Conservation (phyloP, 2,329 filamentous ascomycete species). For the Chrysosporium keratinophilum region DNA sequence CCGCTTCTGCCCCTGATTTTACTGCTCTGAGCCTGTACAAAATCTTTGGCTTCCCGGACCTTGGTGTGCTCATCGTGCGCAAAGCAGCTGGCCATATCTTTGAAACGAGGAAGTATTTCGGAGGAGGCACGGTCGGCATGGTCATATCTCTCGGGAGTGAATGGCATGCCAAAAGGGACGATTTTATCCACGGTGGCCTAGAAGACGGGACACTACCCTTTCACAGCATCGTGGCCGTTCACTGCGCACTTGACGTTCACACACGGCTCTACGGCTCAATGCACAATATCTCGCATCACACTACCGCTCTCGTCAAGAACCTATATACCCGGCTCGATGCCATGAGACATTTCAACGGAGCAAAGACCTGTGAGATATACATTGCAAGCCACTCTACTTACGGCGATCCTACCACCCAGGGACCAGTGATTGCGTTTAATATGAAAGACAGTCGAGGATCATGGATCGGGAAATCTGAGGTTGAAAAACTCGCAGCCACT, state of each 20-base stretch:
- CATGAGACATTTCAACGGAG: constrained; percentile 60
- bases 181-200: constrained; percentile 64
- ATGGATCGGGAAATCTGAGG: constrained; percentile 72
- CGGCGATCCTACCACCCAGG: constrained; percentile 42
- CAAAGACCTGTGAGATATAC: constrained; percentile 58
- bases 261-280: constrained; percentile 60
- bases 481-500: constrained; percentile 74
- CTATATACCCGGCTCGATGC: constrained; percentile 49
- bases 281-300: constrained; percentile 59
- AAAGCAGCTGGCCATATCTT: constrained; percentile 58
- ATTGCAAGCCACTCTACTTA: constrained; percentile 34
- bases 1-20: constrained; percentile 63
- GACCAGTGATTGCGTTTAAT: constrained; percentile 78
- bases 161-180: constrained; percentile 70
- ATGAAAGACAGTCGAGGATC: constrained; percentile 55
- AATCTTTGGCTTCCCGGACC: constrained; percentile 92
- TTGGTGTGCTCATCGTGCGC: constrained; percentile 74
- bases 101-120: constrained; percentile 66
- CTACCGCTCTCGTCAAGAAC: constrained; percentile 50
- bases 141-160: constrained; percentile 65
- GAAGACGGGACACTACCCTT: constrained; percentile 89
- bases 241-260: constrained; percentile 62
- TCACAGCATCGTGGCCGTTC: constrained; percentile 77
- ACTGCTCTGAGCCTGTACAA: constrained; percentile 85
- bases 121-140: constrained; percentile 88